phyloP scores from a whole-genome alignment of 1,284 basidiomycete genomes.

The Entoloma clypeatum region DNA sequence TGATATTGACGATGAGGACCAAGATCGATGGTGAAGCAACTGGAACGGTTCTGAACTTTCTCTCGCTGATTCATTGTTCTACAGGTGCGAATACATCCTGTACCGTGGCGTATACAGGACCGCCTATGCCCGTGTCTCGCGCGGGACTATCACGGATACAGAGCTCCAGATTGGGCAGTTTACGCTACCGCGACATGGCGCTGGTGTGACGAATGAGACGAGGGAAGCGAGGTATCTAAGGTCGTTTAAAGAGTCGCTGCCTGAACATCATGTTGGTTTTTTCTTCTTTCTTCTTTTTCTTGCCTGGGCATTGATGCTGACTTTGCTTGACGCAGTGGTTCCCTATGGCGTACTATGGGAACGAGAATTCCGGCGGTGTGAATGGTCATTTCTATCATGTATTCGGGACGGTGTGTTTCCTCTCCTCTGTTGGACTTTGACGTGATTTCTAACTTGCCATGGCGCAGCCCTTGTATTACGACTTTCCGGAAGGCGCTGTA shows the following conservation, averaged over 20 bases:
- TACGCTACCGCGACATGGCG: slow-evolving; percentile 60
- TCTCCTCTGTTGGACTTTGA: background rate
- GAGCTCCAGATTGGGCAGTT: slow-evolving; percentile 82
- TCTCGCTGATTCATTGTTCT: too few species aligned
- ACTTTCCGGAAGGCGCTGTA: slow-evolving; percentile 49
- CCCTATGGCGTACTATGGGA: slow-evolving; percentile 65
- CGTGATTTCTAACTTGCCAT: slow-evolving; percentile 8
- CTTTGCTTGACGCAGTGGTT: slow-evolving; percentile 56
- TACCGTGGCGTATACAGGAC: slow-evolving; percentile 82
- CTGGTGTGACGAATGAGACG: slow-evolving; percentile 54
- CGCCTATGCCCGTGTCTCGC: slow-evolving; percentile 68
- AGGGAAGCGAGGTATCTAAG: slow-evolving; percentile 64
- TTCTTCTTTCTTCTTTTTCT: slow-evolving; percentile 2
- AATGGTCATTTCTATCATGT: slow-evolving; percentile 76
- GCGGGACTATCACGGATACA: slow-evolving; percentile 71
- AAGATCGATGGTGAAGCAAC: slow-evolving; percentile 61
- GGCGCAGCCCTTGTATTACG: slow-evolving; percentile 63
- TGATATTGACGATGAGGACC: slow-evolving; percentile 73
- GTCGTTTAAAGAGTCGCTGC: slow-evolving; percentile 61
- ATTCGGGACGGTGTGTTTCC: slow-evolving; percentile 55
- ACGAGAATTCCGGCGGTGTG: slow-evolving; percentile 48
- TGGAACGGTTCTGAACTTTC: too few species aligned
- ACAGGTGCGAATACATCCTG: slow-evolving; percentile 85
- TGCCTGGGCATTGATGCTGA: slow-evolving; percentile 1
- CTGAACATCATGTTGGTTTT: slow-evolving; percentile 53